phyloP scores from a whole-genome alignment of 805 yeast species.

The Hanseniaspora nectarophila region DNA sequence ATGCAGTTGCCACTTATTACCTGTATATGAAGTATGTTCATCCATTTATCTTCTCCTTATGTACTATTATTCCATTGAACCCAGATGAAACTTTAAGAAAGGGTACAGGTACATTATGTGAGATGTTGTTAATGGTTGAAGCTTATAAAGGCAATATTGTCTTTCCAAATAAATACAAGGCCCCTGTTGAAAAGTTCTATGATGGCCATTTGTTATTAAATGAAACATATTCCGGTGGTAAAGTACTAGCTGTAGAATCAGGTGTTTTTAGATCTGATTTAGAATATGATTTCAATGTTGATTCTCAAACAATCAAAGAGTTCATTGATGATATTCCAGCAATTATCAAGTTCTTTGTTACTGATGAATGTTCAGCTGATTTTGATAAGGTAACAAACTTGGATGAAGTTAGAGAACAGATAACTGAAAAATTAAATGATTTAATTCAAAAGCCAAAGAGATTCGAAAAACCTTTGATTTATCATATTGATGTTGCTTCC shows the following conservation, averaged over 20 bases:
- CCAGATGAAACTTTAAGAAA: conserved; percentile 94
- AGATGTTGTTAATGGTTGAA: conserved; percentile 92
- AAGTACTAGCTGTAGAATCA: conserved; percentile 93
- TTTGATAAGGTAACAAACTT: conserved; percentile 71
- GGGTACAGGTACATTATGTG: conserved; percentile 98
- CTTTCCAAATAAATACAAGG: conserved; percentile 86
- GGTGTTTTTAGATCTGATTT: conserved; percentile 94
- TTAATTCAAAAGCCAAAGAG: conserved; percentile 53
- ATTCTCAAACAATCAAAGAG: conserved; percentile 72
- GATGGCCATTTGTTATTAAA: conserved; percentile 88
- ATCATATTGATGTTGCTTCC: conserved; percentile 97
- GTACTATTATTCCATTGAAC: conserved; percentile 87
- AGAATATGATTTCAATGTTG: conserved; percentile 60
- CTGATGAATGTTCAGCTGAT: conserved; percentile 62
- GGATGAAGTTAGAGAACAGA: conserved; percentile 55
- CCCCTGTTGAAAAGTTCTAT: conserved; percentile 87
- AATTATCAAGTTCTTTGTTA: conserved; percentile 72
- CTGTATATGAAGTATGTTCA: conserved; percentile 92
- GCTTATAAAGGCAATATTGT: conserved; percentile 69
- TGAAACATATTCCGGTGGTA: conserved; percentile 98
- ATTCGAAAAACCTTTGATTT: conserved; percentile 70
- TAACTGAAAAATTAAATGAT: conserved; percentile 44
- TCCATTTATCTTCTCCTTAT: conserved; percentile 89
- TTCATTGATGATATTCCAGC: conserved; percentile 57
- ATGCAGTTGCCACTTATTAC: conserved; percentile 97